A percentile compares a stretch with the other conserved stretches of the same genome.
Conservation (phyloP, 495 filamentous ascomycete genomes). For the Aspergillus wentii region DNA sequence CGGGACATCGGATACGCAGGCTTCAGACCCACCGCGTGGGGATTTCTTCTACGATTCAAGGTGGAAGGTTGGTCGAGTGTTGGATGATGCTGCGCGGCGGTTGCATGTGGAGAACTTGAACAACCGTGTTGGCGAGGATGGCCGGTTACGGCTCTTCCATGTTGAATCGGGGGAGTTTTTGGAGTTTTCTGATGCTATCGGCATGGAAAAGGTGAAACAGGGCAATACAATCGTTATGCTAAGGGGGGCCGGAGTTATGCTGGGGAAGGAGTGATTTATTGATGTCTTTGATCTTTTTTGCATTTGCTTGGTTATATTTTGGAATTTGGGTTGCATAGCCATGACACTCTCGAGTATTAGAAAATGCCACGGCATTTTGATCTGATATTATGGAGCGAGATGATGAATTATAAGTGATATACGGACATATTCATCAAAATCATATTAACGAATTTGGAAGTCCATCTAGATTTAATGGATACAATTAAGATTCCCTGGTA, state of each 20-base stretch:
- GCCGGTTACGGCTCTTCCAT: conserved; percentile 80
- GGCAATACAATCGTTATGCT: conserved; percentile 89
- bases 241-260: conserved; percentile 68
- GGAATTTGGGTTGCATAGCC: no score
- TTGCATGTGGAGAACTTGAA: conserved; percentile 85
- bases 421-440: neutral
- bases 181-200: conserved; percentile 75
- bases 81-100: conserved; percentile 81
- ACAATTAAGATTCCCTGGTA: no score
- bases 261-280: conserved; percentile 24
- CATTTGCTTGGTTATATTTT: no score
- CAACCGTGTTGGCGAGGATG: conserved; percentile 76
- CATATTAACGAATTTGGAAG: neutral
- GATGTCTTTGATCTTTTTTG: no score
- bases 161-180: conserved; percentile 83
- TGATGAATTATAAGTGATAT: no score
- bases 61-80: conserved; percentile 82
- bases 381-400: no score
- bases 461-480: no score
- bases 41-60: conserved; percentile 81
- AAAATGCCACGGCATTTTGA: no score
- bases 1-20: conserved; percentile 66
- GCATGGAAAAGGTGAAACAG: conserved; percentile 58
- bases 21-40: conserved; percentile 68
- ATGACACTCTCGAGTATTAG: no score